Evolutionary conservation across 495 filamentous ascomycete species (phyloP), one percentile per base, ranked within the genome.

Genomic region (Articulospora tetracladia): DNA sequence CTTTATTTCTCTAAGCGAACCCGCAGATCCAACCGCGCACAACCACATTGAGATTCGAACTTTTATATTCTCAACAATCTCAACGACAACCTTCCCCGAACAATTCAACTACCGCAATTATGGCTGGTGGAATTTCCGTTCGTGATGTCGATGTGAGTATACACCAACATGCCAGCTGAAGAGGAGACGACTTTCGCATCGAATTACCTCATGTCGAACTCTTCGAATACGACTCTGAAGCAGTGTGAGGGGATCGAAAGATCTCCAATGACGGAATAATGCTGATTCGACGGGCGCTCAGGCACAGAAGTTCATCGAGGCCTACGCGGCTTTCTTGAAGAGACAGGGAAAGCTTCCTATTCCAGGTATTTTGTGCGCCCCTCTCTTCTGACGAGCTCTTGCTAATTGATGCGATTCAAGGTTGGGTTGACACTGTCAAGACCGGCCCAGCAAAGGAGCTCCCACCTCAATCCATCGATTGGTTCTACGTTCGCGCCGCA

Each of bases 371-470:
- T 39, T 59, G 47, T 50, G 60, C 48, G 63, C 53, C 41, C 12
- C 17, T 20, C n/a, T 36, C 26, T 39, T 15, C 25, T 30, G 26
- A 32, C 26, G 26, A 36, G 26, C 20, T 50, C 26, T 23, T 60
- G 46, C 53, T 61, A 54, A 58, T 28, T 26, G 8, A 25, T 39
- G 22, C 39, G 10, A 64, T 68, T 70, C 64, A 68, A 93, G 90
- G 90, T 79, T 98, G 93, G 93, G 92, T 96, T 76, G 93, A 98
- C 73, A 96, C 93, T 73, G 93, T 98, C 82, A 98, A 98, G 87
- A 97, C 93, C 68, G 93, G 91, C 60, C 82, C 86, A 74, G 87
- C 88, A 75, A 96, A 96, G 79, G 93, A 98, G 82, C 90, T 98
- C 66, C 93, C 93, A 69, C 93, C 93, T 70, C 93, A 96, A 86